These are phyloP conservation scores for Zoysia pacifica DNA, from an alignment of 176 grass and related monocot species.

Conservation along the genomic window DNA sequence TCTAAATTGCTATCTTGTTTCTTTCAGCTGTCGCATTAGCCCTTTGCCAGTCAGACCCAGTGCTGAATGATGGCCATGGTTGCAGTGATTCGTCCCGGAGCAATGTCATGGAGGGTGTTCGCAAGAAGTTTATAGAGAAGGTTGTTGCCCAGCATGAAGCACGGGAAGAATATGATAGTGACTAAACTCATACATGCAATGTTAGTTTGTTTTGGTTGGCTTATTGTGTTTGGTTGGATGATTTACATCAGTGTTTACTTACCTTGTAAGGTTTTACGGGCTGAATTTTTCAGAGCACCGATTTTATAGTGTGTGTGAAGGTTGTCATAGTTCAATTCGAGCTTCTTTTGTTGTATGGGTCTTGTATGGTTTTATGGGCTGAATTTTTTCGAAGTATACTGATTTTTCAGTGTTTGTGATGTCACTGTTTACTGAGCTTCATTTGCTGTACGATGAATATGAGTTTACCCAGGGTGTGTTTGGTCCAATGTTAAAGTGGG, in stretches of 20 bases:
- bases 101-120: conserved; percentile 80
- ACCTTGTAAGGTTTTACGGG: background rate
- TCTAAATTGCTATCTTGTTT: conserved; percentile 26
- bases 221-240: conserved; percentile 16
- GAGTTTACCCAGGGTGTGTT: too few species aligned
- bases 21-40: conserved; percentile 83
- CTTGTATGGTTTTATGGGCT: background rate
- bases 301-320: background rate
- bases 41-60: conserved; percentile 81
- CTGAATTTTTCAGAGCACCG: background rate
- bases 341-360: background rate
- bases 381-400: background rate
- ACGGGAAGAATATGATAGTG: conserved; percentile 71
- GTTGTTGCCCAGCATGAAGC: conserved; percentile 75
- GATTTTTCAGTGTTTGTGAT: background rate
- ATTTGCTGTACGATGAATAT: background rate
- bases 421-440: background rate
- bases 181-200: conserved; percentile 35
- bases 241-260: background rate
- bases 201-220: background rate
- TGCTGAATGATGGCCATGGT: conserved; percentile 83
- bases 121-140: conserved; percentile 94
- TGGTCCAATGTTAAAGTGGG: too few species aligned
- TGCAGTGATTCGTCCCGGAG: conserved; percentile 62
- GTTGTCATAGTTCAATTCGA: background rate